Conservation (phyloP, 805 yeast genomes). For the Yamadazyma laniorum region DNA sequence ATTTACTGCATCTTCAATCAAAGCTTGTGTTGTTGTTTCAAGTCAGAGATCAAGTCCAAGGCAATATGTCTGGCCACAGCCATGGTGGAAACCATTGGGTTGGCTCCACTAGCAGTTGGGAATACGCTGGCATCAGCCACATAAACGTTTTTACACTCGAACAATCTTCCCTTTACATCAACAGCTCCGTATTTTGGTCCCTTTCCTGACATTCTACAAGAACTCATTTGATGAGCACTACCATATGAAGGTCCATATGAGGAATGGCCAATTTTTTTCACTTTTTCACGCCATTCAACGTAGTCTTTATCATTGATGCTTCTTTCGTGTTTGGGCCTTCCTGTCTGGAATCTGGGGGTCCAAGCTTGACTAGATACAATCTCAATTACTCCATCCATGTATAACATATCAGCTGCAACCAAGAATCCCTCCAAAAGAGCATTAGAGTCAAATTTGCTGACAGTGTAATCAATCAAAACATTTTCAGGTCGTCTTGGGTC, state of each 20-base stretch:
- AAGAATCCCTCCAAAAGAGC: constrained; percentile 39
- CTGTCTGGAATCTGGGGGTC: constrained; percentile 37
- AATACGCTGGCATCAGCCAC: constrained; percentile 50
- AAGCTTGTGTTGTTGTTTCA: constrained; percentile 24
- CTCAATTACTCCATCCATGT: constrained; percentile 48
- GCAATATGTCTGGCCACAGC: constrained; percentile 45
- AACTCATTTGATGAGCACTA: constrained; percentile 54
- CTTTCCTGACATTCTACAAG: constrained; percentile 50
- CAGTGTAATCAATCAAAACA: constrained; percentile 36
- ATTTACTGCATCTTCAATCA: too few species aligned
- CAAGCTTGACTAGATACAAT: constrained; percentile 34
- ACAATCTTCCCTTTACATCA: constrained; percentile 43
- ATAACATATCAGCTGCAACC: constrained; percentile 43
- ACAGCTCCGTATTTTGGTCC: constrained; percentile 45
- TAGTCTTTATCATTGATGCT: constrained; percentile 43
- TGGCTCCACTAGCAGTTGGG: constrained; percentile 54
- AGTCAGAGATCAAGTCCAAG: constrained; percentile 34
- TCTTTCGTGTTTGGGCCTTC: constrained; percentile 37
- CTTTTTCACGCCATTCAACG: constrained; percentile 32
- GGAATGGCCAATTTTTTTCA: constrained; percentile 26
- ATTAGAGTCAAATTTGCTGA: constrained; percentile 40
- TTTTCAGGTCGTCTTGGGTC: constrained; percentile 34
- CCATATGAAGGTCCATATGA: constrained; percentile 37
- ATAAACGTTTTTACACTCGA: constrained; percentile 47
- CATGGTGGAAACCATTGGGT: constrained; percentile 53